These are phyloP conservation scores for Mycena floridula DNA, from an alignment of 768 basidiomycete genomes.

Conservation along the genomic window DNA sequence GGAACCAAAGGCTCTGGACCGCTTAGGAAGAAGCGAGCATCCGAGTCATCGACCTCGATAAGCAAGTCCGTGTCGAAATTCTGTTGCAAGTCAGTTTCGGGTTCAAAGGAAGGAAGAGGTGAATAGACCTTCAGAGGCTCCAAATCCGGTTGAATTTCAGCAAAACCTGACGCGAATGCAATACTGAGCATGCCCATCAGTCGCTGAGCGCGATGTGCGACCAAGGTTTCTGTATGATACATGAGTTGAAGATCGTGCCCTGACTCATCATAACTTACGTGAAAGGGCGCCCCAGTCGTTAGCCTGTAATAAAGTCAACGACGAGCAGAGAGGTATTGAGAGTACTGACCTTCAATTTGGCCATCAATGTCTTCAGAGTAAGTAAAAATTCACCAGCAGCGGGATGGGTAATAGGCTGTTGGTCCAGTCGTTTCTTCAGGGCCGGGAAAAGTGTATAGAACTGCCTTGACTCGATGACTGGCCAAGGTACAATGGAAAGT, in stretches of 20 bases:
- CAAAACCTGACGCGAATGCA: slow-evolving; percentile 42
- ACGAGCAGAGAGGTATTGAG: too few relatives aligned
- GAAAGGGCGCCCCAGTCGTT: slow-evolving; percentile 64
- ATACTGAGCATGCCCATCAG: slow-evolving; percentile 35
- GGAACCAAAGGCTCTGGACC: slow-evolving; percentile 12
- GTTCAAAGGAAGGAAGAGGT: background rate
- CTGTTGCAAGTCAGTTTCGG: slow-evolving; percentile 32
- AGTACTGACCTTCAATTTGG: slow-evolving; percentile 49
- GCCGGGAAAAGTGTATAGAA: slow-evolving; percentile 52
- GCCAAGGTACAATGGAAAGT: slow-evolving; percentile 59
- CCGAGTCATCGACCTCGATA: slow-evolving; percentile 32
- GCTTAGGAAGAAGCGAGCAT: slow-evolving; percentile 25
- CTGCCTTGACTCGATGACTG: slow-evolving; percentile 55
- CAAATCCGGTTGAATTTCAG: slow-evolving; percentile 33
- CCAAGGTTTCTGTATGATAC: slow-evolving; percentile 35
- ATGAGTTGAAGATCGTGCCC: background rate
- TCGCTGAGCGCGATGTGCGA: slow-evolving; percentile 39
- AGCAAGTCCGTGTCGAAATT: slow-evolving; percentile 45
- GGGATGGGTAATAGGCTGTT: slow-evolving; percentile 40
- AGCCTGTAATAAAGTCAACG: slow-evolving; percentile 26
- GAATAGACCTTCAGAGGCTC: slow-evolving; percentile 44
- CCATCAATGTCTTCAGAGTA: slow-evolving; percentile 58
- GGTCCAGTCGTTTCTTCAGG: slow-evolving; percentile 41
- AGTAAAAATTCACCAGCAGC: slow-evolving; percentile 50
- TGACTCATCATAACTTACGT: slow-evolving; percentile 30